phyloP scores from a whole-genome alignment of 768 basidiomycete genomes.

The Mycena capillaripes region DNA sequence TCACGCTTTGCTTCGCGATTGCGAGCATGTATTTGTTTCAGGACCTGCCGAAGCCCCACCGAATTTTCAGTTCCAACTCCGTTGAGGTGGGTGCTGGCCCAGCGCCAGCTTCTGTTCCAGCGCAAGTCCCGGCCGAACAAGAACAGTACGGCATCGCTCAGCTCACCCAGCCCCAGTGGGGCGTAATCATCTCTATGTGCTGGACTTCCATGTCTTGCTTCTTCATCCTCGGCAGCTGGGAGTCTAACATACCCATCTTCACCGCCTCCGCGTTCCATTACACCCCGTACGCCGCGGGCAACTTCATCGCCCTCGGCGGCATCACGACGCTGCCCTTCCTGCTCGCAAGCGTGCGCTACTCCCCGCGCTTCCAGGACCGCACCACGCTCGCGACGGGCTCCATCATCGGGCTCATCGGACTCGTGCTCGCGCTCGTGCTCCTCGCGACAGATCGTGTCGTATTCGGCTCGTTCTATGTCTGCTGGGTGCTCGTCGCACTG shows the following conservation, averaged over 20 bases:
- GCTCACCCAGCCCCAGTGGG: conserved; percentile 53
- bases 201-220: conserved; percentile 75
- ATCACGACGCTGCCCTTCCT: conserved; percentile 76
- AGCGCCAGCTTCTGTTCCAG: neutral
- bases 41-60: conserved; percentile 37
- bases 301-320: conserved; percentile 80
- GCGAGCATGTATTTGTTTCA: conserved; percentile 43
- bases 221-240: conserved; percentile 72
- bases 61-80: neutral
- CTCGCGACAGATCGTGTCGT: conserved; percentile 55
- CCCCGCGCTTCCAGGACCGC: conserved; percentile 73
- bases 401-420: conserved; percentile 63
- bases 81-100: neutral
- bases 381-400: conserved; percentile 68
- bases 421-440: conserved; percentile 65
- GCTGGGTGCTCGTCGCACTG: conserved; percentile 74
- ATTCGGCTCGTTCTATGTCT: conserved; percentile 63
- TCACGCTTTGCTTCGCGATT: conserved; percentile 58
- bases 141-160: conserved; percentile 29
- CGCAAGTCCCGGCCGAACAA: conserved; percentile 16
- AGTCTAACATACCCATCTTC: conserved; percentile 69
- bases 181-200: conserved; percentile 65
- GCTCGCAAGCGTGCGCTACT: conserved; percentile 69
- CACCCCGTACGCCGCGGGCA: conserved; percentile 75
- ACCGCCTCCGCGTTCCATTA: conserved; percentile 60